Evolutionary conservation across 805 yeast genomes (phyloP), one percentile per base, ranked within the genome.

Genomic region (Dipodascopsis uninucleata): DNA sequence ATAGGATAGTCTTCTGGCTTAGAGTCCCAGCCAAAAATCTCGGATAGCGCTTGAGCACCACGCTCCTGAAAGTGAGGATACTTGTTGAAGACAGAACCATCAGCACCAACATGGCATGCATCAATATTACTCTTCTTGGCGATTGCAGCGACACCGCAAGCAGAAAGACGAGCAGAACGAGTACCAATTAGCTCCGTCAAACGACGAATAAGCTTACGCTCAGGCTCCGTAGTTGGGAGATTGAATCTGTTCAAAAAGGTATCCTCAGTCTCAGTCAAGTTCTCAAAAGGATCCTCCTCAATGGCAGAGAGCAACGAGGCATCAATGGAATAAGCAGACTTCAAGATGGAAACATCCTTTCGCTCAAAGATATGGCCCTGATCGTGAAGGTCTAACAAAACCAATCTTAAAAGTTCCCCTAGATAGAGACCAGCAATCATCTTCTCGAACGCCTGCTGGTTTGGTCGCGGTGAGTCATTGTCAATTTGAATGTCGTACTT

Each of bases 381-480:
- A 28, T 72, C 71, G 60, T 78, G 67, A 57, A 86, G 74, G 55
- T 89, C 97, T 20, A 87, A 60, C 60, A 90, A 70, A 41, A 82
- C 76, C 65, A 88, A 73, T 65, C 97, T 81, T 61, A 89, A 69
- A 37, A 90, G 71, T 71, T 90, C 97, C 62, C 97, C 98, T 62
- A 90, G 71, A 69, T 93, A 90, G 71, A 88, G 86, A 57, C 98
- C 98, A 31, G 96, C 85, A 60, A 90, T 86, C 96, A 90, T 87
- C 73, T 90, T 90, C 73, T 90, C 97, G 67, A 87, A 90, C 43
- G 89, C 64, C 70, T 90, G 98, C 72, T 90, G 95, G 54, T 90
- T 88, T 39, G 97, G 97, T 71, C 96, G 82, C 60, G 97, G 97
- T 31, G 95, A 83, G 61, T 84, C 82, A 23, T 68, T 71, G 67